Base-by-base conservation (phyloP, 805 yeast genomes). In the Starmerella stellata region DNA sequence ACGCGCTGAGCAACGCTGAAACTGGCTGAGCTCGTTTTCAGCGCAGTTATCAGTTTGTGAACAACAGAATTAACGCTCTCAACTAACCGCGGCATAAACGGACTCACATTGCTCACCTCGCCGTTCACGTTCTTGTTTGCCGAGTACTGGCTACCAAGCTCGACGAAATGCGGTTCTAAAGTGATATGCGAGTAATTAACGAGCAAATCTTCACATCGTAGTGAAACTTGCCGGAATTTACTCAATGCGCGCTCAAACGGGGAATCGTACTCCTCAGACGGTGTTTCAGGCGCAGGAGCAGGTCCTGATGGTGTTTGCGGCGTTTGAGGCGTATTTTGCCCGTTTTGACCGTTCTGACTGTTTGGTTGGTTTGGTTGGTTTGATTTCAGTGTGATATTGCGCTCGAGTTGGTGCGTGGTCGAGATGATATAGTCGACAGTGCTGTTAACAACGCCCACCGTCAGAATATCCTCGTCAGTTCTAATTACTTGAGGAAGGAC, bases 371-470 rank as follows among this genome's bases (percentile, higher is more conserved):
- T n/a, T n/a, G 29, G n/a, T n/a, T n/a, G n/a, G 29, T 25, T 25
- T 37, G 38, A 11, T 30, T 11, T 20, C 21, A 18, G n/a, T n/a
- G n/a, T n/a, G 16, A 42, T 20, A 16, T 21, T 71, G 20, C 75
- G 78, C 48, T 75, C 82, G 34, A 90, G 59, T 53, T 90, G 95
- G 11, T 66, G 67, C 2, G 76, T 70, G 2, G 94, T 90, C 9
- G 72, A 64, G 15, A 80, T 70, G 42, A 93, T 75, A 55, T 85
- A 90, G 53, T 87, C 94, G 1, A 93, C 82, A 0, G 98, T 87
- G 48, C 82, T 81, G 27, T 87, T 59, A 8, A 83, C 68, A 52
- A 81, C 61, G 21, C 90, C 75, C 1, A 79, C 64, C 42, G 77
- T 70, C 33, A 66, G 67, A 16, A 80, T 60, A 1, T 80, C 74